Conservation (phyloP, 495 filamentous ascomycete genomes). For the Daldinia loculata region DNA sequence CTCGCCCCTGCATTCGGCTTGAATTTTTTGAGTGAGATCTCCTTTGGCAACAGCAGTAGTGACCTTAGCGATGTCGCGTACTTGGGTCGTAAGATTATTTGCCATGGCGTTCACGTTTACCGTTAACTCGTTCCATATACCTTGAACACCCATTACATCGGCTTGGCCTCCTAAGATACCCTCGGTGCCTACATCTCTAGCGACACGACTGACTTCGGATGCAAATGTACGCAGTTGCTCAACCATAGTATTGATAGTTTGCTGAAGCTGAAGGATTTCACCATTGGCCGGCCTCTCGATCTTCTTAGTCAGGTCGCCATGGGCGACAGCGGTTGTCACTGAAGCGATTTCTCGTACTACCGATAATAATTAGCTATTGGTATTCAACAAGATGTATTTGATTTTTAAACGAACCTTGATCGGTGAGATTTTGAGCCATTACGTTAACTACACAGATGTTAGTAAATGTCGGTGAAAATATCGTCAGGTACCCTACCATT, state of each 20-base stretch:
- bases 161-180: slow-evolving; percentile 97
- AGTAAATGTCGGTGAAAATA: slow-evolving; percentile 20
- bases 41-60: slow-evolving; percentile 98
- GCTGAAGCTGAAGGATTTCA: slow-evolving; percentile 94
- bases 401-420: slow-evolving; percentile 56
- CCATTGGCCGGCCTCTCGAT: slow-evolving; percentile 93
- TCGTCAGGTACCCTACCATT: slow-evolving; percentile 68
- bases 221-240: slow-evolving; percentile 97
- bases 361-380: slow-evolving; percentile 25
- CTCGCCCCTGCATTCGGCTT: slow-evolving; percentile 95
- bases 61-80: slow-evolving; percentile 97
- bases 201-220: slow-evolving; percentile 94
- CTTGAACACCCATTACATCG: slow-evolving; percentile 85
- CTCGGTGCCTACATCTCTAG: slow-evolving; percentile 96
- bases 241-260: slow-evolving; percentile 99
- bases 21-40: slow-evolving; percentile 96
- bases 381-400: not conserved
- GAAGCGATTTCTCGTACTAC: slow-evolving; percentile 93
- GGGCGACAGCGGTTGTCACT: slow-evolving; percentile 95
- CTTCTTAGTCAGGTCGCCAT: slow-evolving; percentile 95
- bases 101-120: slow-evolving; percentile 99
- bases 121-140: slow-evolving; percentile 95
- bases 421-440: slow-evolving; percentile 82
- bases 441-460: slow-evolving; percentile 76
- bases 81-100: slow-evolving; percentile 96